Percentiles rank a stretch among this genome's conserved stretches.
phyloP scores from a whole-genome alignment of 2,329 filamentous ascomycete genomes.

The Cercospora sojina region DNA sequence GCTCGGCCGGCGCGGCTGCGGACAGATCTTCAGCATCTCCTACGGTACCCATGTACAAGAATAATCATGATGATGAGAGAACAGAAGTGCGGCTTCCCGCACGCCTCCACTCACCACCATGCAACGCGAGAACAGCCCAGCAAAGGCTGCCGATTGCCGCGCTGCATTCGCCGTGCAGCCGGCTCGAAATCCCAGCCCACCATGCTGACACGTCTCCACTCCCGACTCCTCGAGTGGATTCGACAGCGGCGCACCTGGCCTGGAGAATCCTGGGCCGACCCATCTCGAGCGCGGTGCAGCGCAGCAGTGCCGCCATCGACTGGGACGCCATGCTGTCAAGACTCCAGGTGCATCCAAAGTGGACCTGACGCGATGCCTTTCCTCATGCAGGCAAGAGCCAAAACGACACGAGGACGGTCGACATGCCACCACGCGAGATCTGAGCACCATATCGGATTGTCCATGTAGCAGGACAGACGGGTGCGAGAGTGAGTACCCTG shows the following conservation, averaged over 20 bases:
- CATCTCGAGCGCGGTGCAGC: not conserved
- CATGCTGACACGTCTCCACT: slow-evolving; percentile 5
- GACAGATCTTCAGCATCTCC: not conserved
- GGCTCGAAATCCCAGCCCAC: not conserved
- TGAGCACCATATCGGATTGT: not conserved
- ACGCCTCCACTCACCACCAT: not conserved
- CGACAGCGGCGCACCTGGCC: not conserved
- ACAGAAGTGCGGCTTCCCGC: not conserved
- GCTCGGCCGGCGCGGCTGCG: not conserved
- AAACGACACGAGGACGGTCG: not conserved
- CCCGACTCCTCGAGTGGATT: not conserved
- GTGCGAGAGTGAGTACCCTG: not conserved
- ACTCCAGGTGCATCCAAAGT: not conserved
- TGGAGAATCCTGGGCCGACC: not conserved
- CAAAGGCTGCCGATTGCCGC: not conserved
- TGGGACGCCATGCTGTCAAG: not conserved
- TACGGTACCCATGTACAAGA: not conserved
- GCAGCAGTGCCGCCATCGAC: not conserved
- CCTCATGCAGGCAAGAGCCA: not conserved
- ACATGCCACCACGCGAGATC: not conserved
- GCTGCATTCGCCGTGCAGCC: not conserved
- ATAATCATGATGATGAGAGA: not conserved
- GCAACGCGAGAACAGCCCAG: not conserved
- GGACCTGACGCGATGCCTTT: not conserved
- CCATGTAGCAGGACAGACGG: not conserved